Conservation (phyloP, 805 yeast species). For the Barnettozyma wickerhamii region DNA sequence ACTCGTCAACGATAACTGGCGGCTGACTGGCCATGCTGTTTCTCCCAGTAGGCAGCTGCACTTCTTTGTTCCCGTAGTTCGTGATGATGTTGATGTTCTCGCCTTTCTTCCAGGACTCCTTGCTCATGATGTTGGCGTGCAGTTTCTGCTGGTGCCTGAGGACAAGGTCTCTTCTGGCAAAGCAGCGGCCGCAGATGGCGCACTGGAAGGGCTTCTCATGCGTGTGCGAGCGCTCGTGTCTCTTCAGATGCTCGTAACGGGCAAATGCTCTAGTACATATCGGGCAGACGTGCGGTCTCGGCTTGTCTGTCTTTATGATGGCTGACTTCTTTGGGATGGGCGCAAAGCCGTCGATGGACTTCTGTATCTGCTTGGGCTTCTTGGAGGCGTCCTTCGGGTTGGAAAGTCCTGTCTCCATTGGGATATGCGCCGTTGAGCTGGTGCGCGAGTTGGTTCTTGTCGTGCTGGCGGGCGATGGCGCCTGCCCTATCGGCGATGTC, state of each 20-base stretch:
- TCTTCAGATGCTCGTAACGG: conserved; percentile 85
- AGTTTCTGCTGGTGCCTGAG: conserved; percentile 93
- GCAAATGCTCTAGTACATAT: conserved; percentile 96
- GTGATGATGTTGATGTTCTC: conserved; percentile 33
- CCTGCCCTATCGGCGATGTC: no score
- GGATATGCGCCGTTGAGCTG: conserved; percentile 6
- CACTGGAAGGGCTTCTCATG: conserved; percentile 96
- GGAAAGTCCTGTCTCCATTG: conserved; percentile 10
- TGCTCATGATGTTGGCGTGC: conserved; percentile 56
- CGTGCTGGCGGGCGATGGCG: no score
- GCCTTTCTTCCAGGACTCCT: conserved; percentile 27
- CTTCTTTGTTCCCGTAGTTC: conserved; percentile 35
- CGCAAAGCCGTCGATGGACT: conserved; percentile 33
- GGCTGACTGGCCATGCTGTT: not conserved
- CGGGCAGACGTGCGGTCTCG: conserved; percentile 87
- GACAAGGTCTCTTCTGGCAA: conserved; percentile 85
- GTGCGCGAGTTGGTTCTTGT: not conserved
- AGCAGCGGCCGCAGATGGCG: conserved; percentile 93
- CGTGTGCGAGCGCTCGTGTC: conserved; percentile 93
- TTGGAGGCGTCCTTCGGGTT: conserved; percentile 9
- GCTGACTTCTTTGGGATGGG: conserved; percentile 88
- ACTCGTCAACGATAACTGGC: conserved; percentile 6
- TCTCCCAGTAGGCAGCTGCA: conserved; percentile 30
- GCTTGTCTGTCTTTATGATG: conserved; percentile 83
- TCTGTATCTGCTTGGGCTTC: conserved; percentile 21